These are phyloP conservation scores for Rhizophlyctis rosea DNA, from an alignment of 192 early-diverging fungal genomes.

Conservation along the genomic window DNA sequence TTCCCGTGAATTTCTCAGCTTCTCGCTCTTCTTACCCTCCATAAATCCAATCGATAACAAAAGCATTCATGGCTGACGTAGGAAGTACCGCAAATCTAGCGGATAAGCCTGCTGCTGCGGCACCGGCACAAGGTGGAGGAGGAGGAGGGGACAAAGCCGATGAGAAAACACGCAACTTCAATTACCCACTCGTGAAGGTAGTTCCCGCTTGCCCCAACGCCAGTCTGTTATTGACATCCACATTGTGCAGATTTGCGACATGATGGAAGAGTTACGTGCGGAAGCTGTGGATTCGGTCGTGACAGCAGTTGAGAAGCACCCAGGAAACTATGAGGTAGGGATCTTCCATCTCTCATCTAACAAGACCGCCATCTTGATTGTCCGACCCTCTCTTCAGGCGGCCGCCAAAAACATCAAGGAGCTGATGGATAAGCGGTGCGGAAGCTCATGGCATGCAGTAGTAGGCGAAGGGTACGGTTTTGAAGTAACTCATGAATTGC, in stretches of 20 bases:
- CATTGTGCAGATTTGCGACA: constrained; percentile 47
- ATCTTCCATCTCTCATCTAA: neutral
- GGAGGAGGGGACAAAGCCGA: constrained; percentile 35
- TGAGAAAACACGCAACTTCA: constrained; percentile 58
- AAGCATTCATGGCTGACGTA: constrained; percentile 49
- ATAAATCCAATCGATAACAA: no score
- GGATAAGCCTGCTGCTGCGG: constrained; percentile 19
- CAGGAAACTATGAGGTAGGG: constrained; percentile 55
- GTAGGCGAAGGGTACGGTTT: constrained; percentile 66
- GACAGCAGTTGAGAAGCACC: constrained; percentile 58
- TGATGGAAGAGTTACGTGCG: constrained; percentile 49
- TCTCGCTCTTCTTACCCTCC: no score
- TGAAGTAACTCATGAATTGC: constrained; percentile 58
- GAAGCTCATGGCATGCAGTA: constrained; percentile 59
- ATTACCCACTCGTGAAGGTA: constrained; percentile 59
- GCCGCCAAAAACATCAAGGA: constrained; percentile 61
- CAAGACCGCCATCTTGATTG: neutral
- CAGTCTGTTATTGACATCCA: neutral
- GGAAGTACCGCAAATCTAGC: constrained; percentile 45
- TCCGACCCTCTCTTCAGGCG: constrained; percentile 24
- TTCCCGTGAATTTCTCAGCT: no score
- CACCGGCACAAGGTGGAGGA: constrained; percentile 23
- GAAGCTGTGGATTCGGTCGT: constrained; percentile 62
- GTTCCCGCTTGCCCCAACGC: neutral
- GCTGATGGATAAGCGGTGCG: constrained; percentile 59